phyloP scores from a whole-genome alignment of 257 asterid species.

The Agastache rugosa region DNA sequence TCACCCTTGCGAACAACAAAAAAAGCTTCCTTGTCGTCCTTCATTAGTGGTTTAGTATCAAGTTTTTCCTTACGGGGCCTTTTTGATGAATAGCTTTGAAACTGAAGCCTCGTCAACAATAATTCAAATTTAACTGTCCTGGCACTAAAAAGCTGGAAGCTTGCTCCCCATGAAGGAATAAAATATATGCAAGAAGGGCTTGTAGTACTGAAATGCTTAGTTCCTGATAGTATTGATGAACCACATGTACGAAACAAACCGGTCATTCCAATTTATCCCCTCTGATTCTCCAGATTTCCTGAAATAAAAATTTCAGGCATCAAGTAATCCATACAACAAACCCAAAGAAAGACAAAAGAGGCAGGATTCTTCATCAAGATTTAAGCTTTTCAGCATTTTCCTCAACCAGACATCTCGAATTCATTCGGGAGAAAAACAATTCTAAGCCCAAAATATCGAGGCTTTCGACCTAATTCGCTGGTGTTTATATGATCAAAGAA shows the following conservation, averaged over 20 bases:
- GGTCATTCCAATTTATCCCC: slow-evolving; percentile 63
- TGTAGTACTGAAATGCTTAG: slow-evolving; percentile 44
- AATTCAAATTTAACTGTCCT: slow-evolving; percentile 46
- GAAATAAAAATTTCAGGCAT: slow-evolving; percentile 31
- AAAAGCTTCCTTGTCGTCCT: slow-evolving; percentile 90
- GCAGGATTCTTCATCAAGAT: slow-evolving; percentile 8
- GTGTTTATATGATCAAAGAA: background rate
- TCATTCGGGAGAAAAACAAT: slow-evolving; percentile 4
- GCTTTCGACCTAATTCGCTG: background rate
- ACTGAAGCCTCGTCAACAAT: slow-evolving; percentile 47
- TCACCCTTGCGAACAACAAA: slow-evolving; percentile 97
- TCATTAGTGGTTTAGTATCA: slow-evolving; percentile 55
- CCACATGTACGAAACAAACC: slow-evolving; percentile 72
- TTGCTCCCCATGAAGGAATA: slow-evolving; percentile 50
- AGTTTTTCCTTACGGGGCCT: slow-evolving; percentile 47
- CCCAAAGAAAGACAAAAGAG: slow-evolving; percentile 14
- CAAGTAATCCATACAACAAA: slow-evolving; percentile 16
- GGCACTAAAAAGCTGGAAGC: slow-evolving; percentile 46
- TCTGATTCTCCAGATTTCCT: slow-evolving; percentile 47
- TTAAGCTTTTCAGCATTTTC: slow-evolving; percentile 11
- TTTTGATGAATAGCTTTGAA: slow-evolving; percentile 62
- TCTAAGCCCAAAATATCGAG: slow-evolving; percentile 6
- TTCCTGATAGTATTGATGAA: slow-evolving; percentile 50
- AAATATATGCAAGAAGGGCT: slow-evolving; percentile 47
- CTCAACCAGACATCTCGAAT: slow-evolving; percentile 10